phyloP scores from a whole-genome alignment of 805 yeast genomes.

The Kodamaea laetipori region DNA sequence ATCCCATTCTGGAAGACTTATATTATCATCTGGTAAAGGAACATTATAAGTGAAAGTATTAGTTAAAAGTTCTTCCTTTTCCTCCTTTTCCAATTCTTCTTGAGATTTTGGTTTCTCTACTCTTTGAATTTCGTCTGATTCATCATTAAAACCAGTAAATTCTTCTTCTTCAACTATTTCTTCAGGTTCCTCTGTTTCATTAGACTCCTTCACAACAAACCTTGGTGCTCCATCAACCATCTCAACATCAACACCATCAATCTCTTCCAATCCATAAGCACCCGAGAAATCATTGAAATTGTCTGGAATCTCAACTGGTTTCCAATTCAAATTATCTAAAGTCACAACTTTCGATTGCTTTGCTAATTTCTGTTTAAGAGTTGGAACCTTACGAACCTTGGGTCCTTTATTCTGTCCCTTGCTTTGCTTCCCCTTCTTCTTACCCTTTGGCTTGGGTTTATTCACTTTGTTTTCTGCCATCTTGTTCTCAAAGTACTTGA shows the following conservation, averaged over 20 bases:
- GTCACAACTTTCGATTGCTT: constrained; percentile 45
- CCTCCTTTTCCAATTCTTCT: constrained; percentile 12
- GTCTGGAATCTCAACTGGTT: constrained; percentile 77
- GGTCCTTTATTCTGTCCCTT: constrained; percentile 10
- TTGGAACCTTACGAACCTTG: constrained; percentile 21
- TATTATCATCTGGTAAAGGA: constrained; percentile 35
- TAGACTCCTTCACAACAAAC: constrained; percentile 43
- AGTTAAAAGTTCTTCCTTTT: constrained; percentile 24
- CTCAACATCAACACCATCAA: constrained; percentile 88
- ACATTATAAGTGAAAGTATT: constrained; percentile 33
- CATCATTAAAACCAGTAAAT: constrained; percentile 29
- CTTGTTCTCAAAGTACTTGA: not conserved
- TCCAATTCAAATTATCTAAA: constrained; percentile 68
- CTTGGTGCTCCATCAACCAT: constrained; percentile 67
- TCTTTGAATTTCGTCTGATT: constrained; percentile 11
- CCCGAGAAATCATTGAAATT: constrained; percentile 87
- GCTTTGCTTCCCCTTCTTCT: constrained; percentile 8
- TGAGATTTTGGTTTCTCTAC: constrained; percentile 10
- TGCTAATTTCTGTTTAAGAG: constrained; percentile 32
- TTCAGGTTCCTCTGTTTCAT: constrained; percentile 20
- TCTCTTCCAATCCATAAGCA: constrained; percentile 88
- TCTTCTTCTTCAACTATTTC: constrained; percentile 27
- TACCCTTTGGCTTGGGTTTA: constrained; percentile 4
- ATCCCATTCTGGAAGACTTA: constrained; percentile 65
- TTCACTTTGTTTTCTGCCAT: constrained; percentile 5